Evolutionary conservation across 306 rosid species (phyloP).

Genomic region (Casuarina cunninghamiana): DNA sequence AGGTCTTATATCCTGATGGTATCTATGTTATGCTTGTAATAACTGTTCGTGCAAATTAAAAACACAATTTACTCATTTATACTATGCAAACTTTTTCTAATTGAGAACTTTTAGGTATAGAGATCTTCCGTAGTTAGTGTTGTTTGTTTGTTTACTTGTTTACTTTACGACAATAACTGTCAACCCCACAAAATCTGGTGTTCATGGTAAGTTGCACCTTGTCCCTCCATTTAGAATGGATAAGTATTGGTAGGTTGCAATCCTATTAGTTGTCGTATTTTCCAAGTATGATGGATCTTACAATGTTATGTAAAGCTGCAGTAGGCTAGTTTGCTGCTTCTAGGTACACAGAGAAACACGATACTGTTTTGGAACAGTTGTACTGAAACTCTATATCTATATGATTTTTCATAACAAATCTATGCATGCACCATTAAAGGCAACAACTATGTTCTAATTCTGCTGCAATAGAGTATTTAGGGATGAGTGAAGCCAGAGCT

Average conservation of each 20-base stretch:
- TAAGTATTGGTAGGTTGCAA: neutral
- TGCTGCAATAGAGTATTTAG: neutral
- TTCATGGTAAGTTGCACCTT: neutral
- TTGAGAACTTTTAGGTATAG: neutral
- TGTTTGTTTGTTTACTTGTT: neutral
- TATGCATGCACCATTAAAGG: neutral
- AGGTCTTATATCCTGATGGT: conserved; percentile 31
- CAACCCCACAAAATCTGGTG: no score
- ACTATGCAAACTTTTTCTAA: neutral
- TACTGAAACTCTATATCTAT: neutral
- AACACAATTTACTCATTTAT: neutral
- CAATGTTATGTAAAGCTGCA: neutral
- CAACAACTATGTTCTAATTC: neutral
- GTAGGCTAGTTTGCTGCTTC: neutral
- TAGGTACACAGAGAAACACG: neutral
- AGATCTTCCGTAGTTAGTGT: neutral
- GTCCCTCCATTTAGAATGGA: neutral
- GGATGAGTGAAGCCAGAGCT: neutral
- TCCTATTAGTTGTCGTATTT: neutral
- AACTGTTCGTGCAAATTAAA: neutral
- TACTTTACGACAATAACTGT: no score
- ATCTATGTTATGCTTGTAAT: conserved; percentile 2
- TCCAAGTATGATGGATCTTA: neutral
- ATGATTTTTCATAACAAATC: neutral
- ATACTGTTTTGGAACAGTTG: neutral